Conservation (phyloP, 352 stramenopile species). For the Pythium plurisporium region DNA sequence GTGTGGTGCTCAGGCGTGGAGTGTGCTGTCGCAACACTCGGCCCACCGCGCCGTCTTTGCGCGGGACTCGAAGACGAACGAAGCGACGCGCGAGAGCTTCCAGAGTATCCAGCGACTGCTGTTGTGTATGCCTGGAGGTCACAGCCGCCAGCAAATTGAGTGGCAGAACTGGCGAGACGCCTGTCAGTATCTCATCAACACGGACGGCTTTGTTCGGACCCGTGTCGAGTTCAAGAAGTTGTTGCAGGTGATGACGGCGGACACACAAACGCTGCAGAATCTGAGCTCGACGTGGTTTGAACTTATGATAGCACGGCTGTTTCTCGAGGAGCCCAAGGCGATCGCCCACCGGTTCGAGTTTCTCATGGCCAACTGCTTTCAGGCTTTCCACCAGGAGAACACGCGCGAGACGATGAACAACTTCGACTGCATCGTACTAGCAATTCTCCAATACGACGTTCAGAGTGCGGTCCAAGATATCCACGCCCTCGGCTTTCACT, state of each 20-base stretch:
- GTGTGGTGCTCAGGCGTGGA: slow-evolving; percentile 48
- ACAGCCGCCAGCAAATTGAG: slow-evolving; percentile 17
- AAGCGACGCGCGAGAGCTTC: slow-evolving; percentile 45
- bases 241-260: slow-evolving; percentile 49
- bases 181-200: slow-evolving; percentile 52
- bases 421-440: slow-evolving; percentile 79
- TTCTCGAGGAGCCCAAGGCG: slow-evolving; percentile 71
- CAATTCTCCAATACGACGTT: slow-evolving; percentile 75
- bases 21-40: slow-evolving; percentile 52
- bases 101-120: slow-evolving; percentile 60
- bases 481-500: slow-evolving; percentile 58
- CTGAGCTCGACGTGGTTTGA: slow-evolving; percentile 64
- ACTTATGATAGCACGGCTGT: slow-evolving; percentile 74
- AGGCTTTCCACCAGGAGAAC: slow-evolving; percentile 34
- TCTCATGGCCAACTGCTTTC: slow-evolving; percentile 73
- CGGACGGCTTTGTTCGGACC: slow-evolving; percentile 46
- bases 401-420: slow-evolving; percentile 49
- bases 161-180: slow-evolving; percentile 71
- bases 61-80: slow-evolving; percentile 33
- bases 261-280: slow-evolving; percentile 37
- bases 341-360: slow-evolving; percentile 74
- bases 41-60: slow-evolving; percentile 47
- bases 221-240: slow-evolving; percentile 44
- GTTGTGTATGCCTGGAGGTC: slow-evolving; percentile 53
- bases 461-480: slow-evolving; percentile 64